phyloP scores from a whole-genome alignment of 495 filamentous ascomycete species.

The Aspergillus cavernicola region DNA sequence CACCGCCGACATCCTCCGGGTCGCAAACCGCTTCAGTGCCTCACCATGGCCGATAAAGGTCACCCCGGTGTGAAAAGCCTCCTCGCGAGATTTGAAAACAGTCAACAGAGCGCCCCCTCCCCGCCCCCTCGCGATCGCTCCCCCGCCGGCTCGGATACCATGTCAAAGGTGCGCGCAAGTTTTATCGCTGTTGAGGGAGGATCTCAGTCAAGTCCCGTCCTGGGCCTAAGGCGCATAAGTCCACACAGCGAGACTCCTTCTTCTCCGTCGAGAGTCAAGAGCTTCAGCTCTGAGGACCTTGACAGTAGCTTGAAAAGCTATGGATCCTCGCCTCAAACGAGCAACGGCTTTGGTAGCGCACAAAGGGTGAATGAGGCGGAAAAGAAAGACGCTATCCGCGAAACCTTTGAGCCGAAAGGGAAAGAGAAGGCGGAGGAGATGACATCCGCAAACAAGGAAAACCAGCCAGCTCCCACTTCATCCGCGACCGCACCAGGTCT shows the following conservation, averaged over 20 bases:
- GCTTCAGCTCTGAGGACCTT: conserved; percentile 31
- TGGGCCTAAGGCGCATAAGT: conserved; percentile 35
- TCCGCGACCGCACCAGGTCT: conserved; percentile 14
- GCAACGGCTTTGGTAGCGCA: conserved; percentile 17
- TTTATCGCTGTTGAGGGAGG: conserved; percentile 73
- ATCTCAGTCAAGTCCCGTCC: conserved; percentile 29
- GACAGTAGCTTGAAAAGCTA: conserved; percentile 29
- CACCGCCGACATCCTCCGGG: conserved; percentile 1
- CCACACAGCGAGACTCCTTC: conserved; percentile 31
- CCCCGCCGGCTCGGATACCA: conserved; percentile 51
- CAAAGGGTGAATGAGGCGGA: conserved; percentile 20
- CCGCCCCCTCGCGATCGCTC: conserved; percentile 74
- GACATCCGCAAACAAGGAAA: conserved; percentile 14
- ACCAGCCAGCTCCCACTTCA: conserved; percentile 9
- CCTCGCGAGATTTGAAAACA: conserved; percentile 84
- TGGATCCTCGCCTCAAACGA: conserved; percentile 26
- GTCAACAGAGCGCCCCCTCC: conserved; percentile 47
- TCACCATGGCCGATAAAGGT: conserved; percentile 46
- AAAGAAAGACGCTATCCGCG: neutral
- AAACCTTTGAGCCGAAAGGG: neutral
- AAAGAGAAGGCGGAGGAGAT: neutral
- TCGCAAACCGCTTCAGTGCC: neutral
- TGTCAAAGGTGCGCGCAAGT: conserved; percentile 76
- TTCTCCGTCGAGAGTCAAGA: conserved; percentile 30
- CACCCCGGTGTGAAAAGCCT: conserved; percentile 65